phyloP scores from a whole-genome alignment of 371 early-diverging fungal genomes.

The Entomophthora muscae region DNA sequence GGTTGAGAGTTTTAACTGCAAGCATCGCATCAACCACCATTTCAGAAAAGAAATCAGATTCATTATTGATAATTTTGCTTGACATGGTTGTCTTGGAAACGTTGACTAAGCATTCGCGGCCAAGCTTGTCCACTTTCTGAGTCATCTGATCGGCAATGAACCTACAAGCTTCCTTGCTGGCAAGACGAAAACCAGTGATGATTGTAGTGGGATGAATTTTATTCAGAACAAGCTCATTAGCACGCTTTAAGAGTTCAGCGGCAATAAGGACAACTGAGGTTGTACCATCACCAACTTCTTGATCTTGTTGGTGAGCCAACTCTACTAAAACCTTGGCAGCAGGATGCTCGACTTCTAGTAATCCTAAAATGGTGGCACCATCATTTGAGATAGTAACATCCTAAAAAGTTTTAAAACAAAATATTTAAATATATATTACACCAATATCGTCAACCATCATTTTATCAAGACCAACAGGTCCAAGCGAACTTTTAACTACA shows the following conservation, averaged over 20 bases:
- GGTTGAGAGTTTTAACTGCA: conserved; percentile 75
- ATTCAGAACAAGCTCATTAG: conserved; percentile 93
- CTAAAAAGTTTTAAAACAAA: conserved; percentile 20
- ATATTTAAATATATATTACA: conserved; percentile 21
- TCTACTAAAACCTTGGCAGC: conserved; percentile 96
- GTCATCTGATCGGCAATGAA: conserved; percentile 95
- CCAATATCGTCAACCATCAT: conserved; percentile 99
- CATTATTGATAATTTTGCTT: conserved; percentile 92
- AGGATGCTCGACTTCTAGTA: conserved; percentile 97
- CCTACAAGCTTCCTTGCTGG: conserved; percentile 96
- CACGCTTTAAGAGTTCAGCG: conserved; percentile 90
- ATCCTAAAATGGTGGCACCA: conserved; percentile 97
- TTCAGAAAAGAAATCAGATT: conserved; percentile 90
- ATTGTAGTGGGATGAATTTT: conserved; percentile 98
- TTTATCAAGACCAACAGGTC: conserved; percentile 99
- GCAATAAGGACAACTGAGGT: conserved; percentile 99
- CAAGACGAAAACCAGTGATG: conserved; percentile 95
- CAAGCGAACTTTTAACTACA: conserved; percentile 96
- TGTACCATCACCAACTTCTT: conserved; percentile 99
- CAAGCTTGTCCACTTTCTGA: conserved; percentile 79
- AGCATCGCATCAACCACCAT: conserved; percentile 92
- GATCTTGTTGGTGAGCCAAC: conserved; percentile 98
- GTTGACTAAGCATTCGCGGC: conserved; percentile 83
- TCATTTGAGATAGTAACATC: conserved; percentile 99
- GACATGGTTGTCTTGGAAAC: conserved; percentile 98